These are phyloP conservation scores for Achaetomiella virescens DNA, from an alignment of 495 filamentous ascomycete species.

Conservation along the genomic window DNA sequence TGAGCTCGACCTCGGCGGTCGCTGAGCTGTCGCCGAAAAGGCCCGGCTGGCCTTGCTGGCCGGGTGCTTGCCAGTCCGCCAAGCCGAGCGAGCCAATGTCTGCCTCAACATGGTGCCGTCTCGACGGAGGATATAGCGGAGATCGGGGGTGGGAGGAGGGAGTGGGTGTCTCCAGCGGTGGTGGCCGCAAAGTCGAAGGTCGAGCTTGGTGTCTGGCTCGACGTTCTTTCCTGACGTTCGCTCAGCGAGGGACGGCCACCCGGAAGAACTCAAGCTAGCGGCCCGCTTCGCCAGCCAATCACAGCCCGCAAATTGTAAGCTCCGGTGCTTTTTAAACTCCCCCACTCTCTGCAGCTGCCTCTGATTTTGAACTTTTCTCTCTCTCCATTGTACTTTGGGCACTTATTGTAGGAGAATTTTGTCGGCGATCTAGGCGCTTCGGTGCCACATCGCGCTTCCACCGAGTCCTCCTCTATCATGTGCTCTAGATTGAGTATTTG, in stretches of 20 bases:
- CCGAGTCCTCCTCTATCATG: constrained; percentile 58
- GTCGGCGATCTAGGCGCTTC: constrained; percentile 24
- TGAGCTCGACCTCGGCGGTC: constrained; percentile 89
- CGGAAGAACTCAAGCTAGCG: constrained; percentile 21
- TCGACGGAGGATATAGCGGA: constrained; percentile 36
- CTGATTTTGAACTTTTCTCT: constrained; percentile 33
- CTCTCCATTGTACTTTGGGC: constrained; percentile 55
- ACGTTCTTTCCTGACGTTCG: neutral
- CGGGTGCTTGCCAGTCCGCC: constrained; percentile 65
- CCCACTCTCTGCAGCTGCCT: constrained; percentile 14
- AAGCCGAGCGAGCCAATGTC: constrained; percentile 78
- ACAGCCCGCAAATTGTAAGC: constrained; percentile 21
- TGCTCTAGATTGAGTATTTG: constrained; percentile 49
- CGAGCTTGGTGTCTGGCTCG: too few relatives aligned
- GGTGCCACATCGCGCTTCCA: constrained; percentile 17
- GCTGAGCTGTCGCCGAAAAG: constrained; percentile 66
- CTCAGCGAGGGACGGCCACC: neutral
- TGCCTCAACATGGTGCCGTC: constrained; percentile 77
- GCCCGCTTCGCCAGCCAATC: constrained; percentile 27
- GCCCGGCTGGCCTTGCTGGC: constrained; percentile 58
- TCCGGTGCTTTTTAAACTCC: constrained; percentile 18
- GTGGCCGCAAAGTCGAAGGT: constrained; percentile 6
- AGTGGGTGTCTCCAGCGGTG: constrained; percentile 11
- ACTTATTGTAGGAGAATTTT: constrained; percentile 79
- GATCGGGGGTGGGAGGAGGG: constrained; percentile 7